Conservation (phyloP, 768 basidiomycete species). For the Kwoniella mangroviensis region DNA sequence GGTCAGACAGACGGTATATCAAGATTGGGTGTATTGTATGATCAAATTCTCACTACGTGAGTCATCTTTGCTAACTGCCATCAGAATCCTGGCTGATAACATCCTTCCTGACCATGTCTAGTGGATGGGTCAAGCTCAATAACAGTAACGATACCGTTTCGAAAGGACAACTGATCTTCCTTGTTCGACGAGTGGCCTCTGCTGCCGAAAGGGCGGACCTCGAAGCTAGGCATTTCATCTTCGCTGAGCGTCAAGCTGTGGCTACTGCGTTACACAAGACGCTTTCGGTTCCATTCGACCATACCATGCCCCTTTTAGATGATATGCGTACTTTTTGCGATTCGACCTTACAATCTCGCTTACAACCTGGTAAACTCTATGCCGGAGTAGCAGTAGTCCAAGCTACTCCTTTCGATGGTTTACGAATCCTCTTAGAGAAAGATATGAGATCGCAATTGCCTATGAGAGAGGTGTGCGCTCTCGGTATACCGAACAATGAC, state of each 20-base stretch:
- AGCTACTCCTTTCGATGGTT: slow-evolving; percentile 57
- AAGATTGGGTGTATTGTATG: slow-evolving; percentile 56
- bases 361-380: slow-evolving; percentile 53
- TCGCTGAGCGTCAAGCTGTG: slow-evolving; percentile 54
- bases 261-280: slow-evolving; percentile 49
- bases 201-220: slow-evolving; percentile 47
- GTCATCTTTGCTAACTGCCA: slow-evolving; percentile 11
- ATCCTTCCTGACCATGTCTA: not conserved
- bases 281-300: slow-evolving; percentile 51
- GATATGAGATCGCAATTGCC: slow-evolving; percentile 53
- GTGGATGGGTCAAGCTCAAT: slow-evolving; percentile 50
- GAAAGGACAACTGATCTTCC: slow-evolving; percentile 58
- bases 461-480: slow-evolving; percentile 51
- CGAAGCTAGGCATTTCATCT: slow-evolving; percentile 54
- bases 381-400: slow-evolving; percentile 55
- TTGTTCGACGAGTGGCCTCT: slow-evolving; percentile 51
- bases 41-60: slow-evolving; percentile 58
- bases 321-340: slow-evolving; percentile 52
- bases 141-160: slow-evolving; percentile 52
- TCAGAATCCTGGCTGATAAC: slow-evolving; percentile 8
- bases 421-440: slow-evolving; percentile 53
- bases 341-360: slow-evolving; percentile 33
- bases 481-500: slow-evolving; percentile 20
- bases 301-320: slow-evolving; percentile 50
- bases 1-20: slow-evolving; percentile 47